Base-by-base conservation (phyloP, 345 rosid species). In the Lenwebbia sp. region DNA sequence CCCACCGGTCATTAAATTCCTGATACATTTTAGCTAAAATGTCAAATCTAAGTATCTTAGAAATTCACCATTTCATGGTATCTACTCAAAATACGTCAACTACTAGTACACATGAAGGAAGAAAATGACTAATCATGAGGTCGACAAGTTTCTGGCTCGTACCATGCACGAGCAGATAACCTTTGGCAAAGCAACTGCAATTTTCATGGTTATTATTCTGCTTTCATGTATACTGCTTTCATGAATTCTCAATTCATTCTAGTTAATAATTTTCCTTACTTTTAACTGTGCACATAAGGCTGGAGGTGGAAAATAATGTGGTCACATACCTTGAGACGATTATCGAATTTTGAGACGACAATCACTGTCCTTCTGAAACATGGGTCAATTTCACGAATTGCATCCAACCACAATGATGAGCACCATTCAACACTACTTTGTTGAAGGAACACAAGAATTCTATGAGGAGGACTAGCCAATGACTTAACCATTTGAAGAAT, bases 391-490 rank as follows among this genome's bases (percentile, higher is more conserved):
- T 96, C 99, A 49, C 95, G 96, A 87, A 97, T 90, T 13, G 94
- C 89, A 91, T 97, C 99, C 87, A 97, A 88, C 99, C 99, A 97
- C 90, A 97, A 87, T 0, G 99, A 97, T 17, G 99, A 97, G 83
- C 99, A 97, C 99, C 99, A 97, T 37, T 96, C 99, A 51, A 97
- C 99, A 86, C 99, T 95, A 85, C 99, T 97, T 89, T 97, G 99
- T 89, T 97, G 99, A 86, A 96, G 97, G 87, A 97, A 97, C 90
- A 97, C 75, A 70, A 97, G 92, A 87, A 97, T 93, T 28, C 98
- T 96, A 90, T 97, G 98, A 52, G 99, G 99, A 90, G 99, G 99
- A 89, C 95, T 92, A 85, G 99, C 98, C 85, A 97, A 82, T 40
- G 96, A 92, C 89, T 96, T 97, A 65, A 97, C 99, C 99, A 97